Base-by-base conservation (phyloP, 2,329 filamentous ascomycete genomes). In the Colletotrichum falcatum region DNA sequence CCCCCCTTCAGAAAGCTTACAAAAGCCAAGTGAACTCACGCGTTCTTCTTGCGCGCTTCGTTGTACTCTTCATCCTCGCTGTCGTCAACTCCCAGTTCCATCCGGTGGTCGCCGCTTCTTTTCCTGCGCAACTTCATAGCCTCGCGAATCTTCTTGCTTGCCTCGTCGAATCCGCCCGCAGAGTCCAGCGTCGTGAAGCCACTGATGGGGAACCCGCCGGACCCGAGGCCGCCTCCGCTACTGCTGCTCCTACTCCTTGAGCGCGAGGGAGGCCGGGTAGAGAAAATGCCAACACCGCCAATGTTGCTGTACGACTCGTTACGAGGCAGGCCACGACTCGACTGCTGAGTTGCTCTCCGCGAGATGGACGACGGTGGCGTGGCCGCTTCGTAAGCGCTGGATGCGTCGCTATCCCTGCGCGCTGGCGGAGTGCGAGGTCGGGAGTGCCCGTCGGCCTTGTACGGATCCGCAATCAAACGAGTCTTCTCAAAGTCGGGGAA, bases 241-340 rank as follows among this genome's bases (percentile, higher is more conserved):
- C 90, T 93, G 79, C 91, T 89, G 75, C 90, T 93, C 33, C 92
- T 87, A 74, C 88, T 91, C 66, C 90, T 88, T 61, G 88, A 91
- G n/a, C 94, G 90, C 61, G 93, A 97, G n/a, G 92, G 88, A 5
- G 95, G 94, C 37, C 93, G 88, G 20, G 94, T 96, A 3, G 95
- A 94, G 83, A 98, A 99, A 82, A 99, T 91, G 72, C 92, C 93
- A 74, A 97, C 92, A 59, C 89, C 90, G 16, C 93, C 92, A 73
- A 98, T 92, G 79, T 98, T 95, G 80, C 91, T 91, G 83, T 98
- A 98, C 0, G 93, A 96, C 81, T 98, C 96, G 83, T 97, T 98
- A 71, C 93, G 91, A 11, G 95, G 95, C 74, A 88, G 83, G 2
- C 84, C 82, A 23, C 85, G 83, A 76, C 86, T 87, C 37, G 86